phyloP scores from a whole-genome alignment of 768 basidiomycete genomes.

The Boletus eberwhitei region DNA sequence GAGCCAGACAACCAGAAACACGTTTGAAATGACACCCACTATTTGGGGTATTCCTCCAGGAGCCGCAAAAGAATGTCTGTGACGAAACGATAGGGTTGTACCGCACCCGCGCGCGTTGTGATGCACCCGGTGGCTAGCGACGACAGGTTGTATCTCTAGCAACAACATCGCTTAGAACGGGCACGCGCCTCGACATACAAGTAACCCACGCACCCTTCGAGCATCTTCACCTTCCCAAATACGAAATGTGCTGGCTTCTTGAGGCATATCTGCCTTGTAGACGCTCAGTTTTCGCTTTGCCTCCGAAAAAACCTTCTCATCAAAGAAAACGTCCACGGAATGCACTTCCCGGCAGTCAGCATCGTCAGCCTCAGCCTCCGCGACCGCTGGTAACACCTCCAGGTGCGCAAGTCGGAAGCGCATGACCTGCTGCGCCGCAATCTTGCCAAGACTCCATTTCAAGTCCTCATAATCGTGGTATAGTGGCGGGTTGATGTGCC shows the following conservation, averaged over 20 bases:
- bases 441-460: conserved; percentile 36
- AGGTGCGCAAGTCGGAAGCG: conserved; percentile 41
- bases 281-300: conserved; percentile 42
- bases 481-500: conserved; percentile 48
- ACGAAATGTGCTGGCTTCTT: conserved; percentile 35
- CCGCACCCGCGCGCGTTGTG: conserved; percentile 52
- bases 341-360: conserved; percentile 32
- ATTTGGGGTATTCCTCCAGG: conserved; percentile 43
- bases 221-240: conserved; percentile 34
- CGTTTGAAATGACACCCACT: conserved; percentile 21
- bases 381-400: conserved; percentile 29
- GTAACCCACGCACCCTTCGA: conserved; percentile 28
- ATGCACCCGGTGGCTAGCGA: conserved; percentile 48
- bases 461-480: conserved; percentile 44
- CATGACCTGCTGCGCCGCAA: conserved; percentile 38
- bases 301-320: conserved; percentile 30
- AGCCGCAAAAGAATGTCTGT: conserved; percentile 56
- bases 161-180: background rate
- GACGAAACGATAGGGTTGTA: conserved; percentile 69
- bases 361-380: conserved; percentile 26
- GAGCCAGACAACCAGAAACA: conserved; percentile 1
- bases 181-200: background rate
- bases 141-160: conserved; percentile 50
- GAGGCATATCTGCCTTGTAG: conserved; percentile 51
- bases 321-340: conserved; percentile 35